Evolutionary conservation across 2,329 filamentous ascomycete species (phyloP).

Genomic region (Penicillium griseofulvum): DNA sequence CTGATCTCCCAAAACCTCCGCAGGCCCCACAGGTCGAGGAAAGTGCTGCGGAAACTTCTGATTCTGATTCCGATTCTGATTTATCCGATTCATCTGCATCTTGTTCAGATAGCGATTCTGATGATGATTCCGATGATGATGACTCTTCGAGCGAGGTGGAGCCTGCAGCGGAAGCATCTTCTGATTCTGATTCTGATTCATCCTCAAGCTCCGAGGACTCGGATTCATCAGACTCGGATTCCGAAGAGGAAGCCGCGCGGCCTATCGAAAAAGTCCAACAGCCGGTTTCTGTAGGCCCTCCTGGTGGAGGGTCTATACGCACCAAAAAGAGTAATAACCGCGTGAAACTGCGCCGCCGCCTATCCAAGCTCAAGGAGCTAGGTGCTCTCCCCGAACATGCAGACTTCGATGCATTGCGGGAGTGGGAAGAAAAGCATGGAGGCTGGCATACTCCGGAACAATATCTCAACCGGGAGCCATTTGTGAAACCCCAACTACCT

Average conservation of each 20-base stretch:
- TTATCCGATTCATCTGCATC: constrained; percentile 8
- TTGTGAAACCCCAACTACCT: background rate
- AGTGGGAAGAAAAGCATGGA: constrained; percentile 33
- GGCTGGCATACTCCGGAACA: constrained; percentile 24
- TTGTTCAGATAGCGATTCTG: constrained; percentile 15
- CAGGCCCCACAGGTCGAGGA: constrained; percentile 13
- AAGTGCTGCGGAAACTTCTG: constrained; percentile 10
- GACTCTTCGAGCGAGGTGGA: constrained; percentile 21
- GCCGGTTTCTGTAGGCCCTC: constrained; percentile 33
- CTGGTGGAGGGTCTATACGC: constrained; percentile 49
- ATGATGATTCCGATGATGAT: constrained; percentile 21
- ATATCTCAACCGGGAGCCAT: background rate
- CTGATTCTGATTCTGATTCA: constrained; percentile 12
- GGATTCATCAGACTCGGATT: constrained; percentile 35
- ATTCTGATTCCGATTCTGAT: constrained; percentile 1
- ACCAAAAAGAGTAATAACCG: constrained; percentile 59
- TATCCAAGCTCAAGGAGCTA: constrained; percentile 54
- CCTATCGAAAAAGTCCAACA: constrained; percentile 8
- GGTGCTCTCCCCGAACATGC: constrained; percentile 53
- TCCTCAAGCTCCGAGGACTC: constrained; percentile 32
- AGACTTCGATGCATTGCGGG: constrained; percentile 49
- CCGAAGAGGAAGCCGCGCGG: constrained; percentile 23
- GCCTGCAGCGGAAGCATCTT: constrained; percentile 6
- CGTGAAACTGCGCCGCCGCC: constrained; percentile 48
- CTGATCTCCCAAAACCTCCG: constrained; percentile 5